These are phyloP conservation scores for Phytophthora idaei DNA, from an alignment of 352 stramenopile species.

Conservation along the genomic window DNA sequence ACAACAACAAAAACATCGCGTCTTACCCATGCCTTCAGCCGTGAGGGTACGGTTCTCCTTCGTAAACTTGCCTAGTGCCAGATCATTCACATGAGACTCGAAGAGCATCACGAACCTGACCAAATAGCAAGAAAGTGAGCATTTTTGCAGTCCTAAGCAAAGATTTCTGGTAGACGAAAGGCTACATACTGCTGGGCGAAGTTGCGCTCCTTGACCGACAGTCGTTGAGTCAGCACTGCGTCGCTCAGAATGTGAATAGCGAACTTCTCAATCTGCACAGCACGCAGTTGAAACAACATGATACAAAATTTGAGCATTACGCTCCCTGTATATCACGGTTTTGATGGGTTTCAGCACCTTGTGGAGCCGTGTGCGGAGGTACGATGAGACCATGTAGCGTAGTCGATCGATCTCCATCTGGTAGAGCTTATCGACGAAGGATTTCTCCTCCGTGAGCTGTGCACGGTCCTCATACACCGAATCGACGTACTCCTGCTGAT, in stretches of 20 bases:
- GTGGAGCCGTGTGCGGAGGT: constrained; percentile 73
- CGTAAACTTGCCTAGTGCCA: constrained; percentile 67
- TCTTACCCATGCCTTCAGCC: constrained; percentile 72
- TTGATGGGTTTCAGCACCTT: constrained; percentile 46
- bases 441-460: constrained; percentile 73
- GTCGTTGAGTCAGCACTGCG: constrained; percentile 45
- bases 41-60: constrained; percentile 64
- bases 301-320: neutral
- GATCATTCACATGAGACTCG: constrained; percentile 76
- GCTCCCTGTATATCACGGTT: neutral
- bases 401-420: constrained; percentile 91
- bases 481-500: constrained; percentile 89
- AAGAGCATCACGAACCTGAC: constrained; percentile 60
- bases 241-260: constrained; percentile 65
- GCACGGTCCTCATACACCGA: constrained; percentile 71
- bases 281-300: neutral
- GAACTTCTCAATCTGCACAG: constrained; percentile 75
- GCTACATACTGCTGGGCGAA: constrained; percentile 76
- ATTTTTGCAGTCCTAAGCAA: neutral
- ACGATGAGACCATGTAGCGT: constrained; percentile 85
- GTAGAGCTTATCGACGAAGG: constrained; percentile 88
- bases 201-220: constrained; percentile 75
- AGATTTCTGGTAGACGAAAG: neutral
- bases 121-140: constrained; percentile 1
- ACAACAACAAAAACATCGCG: neutral